phyloP scores from a whole-genome alignment of 2,329 filamentous ascomycete genomes.

The Diaporthe sp. region DNA sequence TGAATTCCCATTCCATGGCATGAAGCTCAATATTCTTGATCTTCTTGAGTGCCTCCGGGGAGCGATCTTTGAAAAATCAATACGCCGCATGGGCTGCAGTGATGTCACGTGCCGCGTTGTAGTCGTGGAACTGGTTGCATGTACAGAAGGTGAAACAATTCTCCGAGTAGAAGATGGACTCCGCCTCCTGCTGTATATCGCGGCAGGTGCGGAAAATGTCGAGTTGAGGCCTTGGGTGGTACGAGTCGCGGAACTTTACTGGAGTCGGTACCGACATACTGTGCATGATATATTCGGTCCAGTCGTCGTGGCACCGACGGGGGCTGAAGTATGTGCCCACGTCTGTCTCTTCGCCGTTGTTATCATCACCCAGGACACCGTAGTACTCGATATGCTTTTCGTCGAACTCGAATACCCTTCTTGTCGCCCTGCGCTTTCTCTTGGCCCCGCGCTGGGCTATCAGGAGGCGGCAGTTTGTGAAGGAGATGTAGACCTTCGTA shows the following conservation, averaged over 20 bases:
- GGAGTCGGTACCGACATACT: neutral
- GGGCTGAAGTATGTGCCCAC: slow-evolving; percentile 7
- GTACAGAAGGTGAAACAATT: slow-evolving; percentile 9
- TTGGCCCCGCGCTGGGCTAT: neutral
- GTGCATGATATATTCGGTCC: neutral
- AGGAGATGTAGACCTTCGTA: neutral
- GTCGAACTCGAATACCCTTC: neutral
- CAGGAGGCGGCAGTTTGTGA: neutral
- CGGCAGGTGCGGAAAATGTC: neutral
- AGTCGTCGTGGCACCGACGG: neutral
- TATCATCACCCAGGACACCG: neutral
- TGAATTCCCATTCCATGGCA: neutral
- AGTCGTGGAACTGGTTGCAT: neutral
- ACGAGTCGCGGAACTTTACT: neutral
- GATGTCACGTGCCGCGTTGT: neutral
- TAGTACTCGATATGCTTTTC: neutral
- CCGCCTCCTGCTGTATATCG: neutral
- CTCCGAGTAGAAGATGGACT: neutral
- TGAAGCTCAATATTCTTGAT: neutral
- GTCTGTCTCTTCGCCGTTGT: neutral
- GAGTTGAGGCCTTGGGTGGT: neutral
- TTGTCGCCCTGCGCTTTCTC: neutral
- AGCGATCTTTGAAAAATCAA: neutral
- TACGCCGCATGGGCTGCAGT: neutral
- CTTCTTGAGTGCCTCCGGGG: neutral